Conservation (phyloP, 345 rosid genomes). For the Hevea brasiliensis region DNA sequence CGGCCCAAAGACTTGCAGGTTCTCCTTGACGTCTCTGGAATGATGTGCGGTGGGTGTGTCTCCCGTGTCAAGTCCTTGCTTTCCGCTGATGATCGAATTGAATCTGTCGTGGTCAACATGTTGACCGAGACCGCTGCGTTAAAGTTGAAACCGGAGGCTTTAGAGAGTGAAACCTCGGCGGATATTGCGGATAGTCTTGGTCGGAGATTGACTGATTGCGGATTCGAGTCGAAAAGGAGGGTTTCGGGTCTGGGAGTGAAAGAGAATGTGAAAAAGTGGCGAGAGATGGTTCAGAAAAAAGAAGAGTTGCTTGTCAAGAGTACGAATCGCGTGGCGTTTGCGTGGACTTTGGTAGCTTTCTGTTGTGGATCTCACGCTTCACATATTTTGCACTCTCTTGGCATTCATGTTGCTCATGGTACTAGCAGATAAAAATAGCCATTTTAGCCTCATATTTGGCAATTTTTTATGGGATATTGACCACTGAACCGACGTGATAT, state of each 20-base stretch:
- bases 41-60: conserved; percentile 97
- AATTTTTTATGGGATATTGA: neutral
- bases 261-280: conserved; percentile 81
- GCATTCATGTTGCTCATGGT: conserved; percentile 59
- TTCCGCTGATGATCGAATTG: conserved; percentile 73
- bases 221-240: conserved; percentile 82
- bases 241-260: conserved; percentile 64
- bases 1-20: conserved; percentile 39
- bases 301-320: conserved; percentile 72
- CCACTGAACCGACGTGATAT: neutral
- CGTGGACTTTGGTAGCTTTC: conserved; percentile 89
- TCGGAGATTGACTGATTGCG: conserved; percentile 29
- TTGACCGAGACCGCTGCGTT: conserved; percentile 48
- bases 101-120: conserved; percentile 86
- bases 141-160: neutral
- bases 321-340: conserved; percentile 72
- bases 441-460: neutral
- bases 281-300: conserved; percentile 68
- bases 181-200: no score
- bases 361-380: conserved; percentile 66
- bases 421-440: no score
- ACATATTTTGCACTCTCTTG: conserved; percentile 25
- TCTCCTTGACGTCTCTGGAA: conserved; percentile 76
- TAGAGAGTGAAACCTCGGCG: conserved; percentile 14
- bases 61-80: conserved; percentile 78